These are phyloP conservation scores for Cenchrus americanus DNA, from an alignment of 176 grass and related monocot genomes.

Conservation along the genomic window DNA sequence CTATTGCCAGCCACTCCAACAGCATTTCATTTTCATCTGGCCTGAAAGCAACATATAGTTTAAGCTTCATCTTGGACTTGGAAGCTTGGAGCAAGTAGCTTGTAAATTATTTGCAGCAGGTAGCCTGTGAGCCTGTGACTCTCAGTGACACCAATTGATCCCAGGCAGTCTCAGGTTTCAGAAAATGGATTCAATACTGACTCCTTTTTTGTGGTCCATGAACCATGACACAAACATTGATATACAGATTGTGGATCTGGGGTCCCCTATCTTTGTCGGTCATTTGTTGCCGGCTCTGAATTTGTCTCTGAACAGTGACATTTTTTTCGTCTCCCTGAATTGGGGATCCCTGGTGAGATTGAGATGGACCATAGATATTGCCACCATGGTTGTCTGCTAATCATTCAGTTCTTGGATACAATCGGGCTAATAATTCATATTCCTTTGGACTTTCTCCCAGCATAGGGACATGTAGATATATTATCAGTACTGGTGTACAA, in stretches of 20 bases:
- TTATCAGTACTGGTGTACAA: neutral
- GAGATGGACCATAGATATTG: conserved; percentile 43
- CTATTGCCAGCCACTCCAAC: conserved; percentile 35
- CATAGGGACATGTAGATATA: neutral
- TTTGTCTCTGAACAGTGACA: conserved; percentile 40
- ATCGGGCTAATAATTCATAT: conserved; percentile 16
- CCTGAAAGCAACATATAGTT: conserved; percentile 40
- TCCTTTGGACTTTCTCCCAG: conserved; percentile 16
- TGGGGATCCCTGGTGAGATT: conserved; percentile 31
- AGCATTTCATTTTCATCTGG: conserved; percentile 40
- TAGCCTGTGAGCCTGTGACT: conserved; percentile 24
- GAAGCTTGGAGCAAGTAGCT: conserved; percentile 15
- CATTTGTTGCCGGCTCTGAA: conserved; percentile 37
- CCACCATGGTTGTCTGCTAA: conserved; percentile 4
- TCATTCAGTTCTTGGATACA: conserved; percentile 38
- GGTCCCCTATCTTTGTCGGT: conserved; percentile 50
- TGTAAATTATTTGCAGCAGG: conserved; percentile 32
- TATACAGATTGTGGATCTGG: conserved; percentile 36
- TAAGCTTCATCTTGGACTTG: conserved; percentile 1
- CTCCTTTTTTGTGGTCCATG: conserved; percentile 39
- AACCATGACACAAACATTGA: conserved; percentile 25
- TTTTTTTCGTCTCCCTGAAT: conserved; percentile 34
- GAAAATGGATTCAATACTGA: conserved; percentile 35
- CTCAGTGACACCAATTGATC: conserved; percentile 34
- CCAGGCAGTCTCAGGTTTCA: conserved; percentile 31